phyloP scores from a whole-genome alignment of 2,329 filamentous ascomycete species.

The Fusarium sp. region DNA sequence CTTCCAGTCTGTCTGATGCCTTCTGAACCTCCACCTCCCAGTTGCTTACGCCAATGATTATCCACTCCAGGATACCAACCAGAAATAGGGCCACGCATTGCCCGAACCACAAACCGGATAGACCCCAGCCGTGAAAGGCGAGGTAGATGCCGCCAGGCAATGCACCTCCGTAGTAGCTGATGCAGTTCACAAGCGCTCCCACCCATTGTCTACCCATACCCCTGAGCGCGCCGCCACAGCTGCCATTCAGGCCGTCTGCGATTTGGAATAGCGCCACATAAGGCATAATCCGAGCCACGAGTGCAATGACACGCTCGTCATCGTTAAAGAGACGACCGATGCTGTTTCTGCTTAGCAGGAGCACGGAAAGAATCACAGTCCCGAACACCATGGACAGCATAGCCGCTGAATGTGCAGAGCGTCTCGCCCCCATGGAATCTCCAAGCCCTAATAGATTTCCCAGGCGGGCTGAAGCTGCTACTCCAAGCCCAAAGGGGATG shows the following conservation, averaged over 20 bases:
- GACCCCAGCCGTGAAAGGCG: constrained; percentile 88
- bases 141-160: constrained; percentile 87
- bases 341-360: constrained; percentile 80
- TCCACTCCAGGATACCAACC: constrained; percentile 85
- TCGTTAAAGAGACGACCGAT: constrained; percentile 89
- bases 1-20: constrained; percentile 46
- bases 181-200: constrained; percentile 84
- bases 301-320: constrained; percentile 77
- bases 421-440: constrained; percentile 75
- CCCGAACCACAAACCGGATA: constrained; percentile 86
- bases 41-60: constrained; percentile 82
- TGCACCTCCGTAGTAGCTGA: constrained; percentile 88
- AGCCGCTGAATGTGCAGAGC: constrained; percentile 83
- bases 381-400: constrained; percentile 81
- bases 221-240: constrained; percentile 84
- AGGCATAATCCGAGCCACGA: constrained; percentile 85
- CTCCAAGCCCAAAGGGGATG: constrained; percentile 88
- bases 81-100: constrained; percentile 87
- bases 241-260: constrained; percentile 88
- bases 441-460: constrained; percentile 85
- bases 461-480: constrained; percentile 83
- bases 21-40: constrained; percentile 70
- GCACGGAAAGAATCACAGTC: constrained; percentile 73
- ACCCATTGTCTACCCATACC: constrained; percentile 92
- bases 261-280: constrained; percentile 93